Percentiles rank a stretch among this genome's conserved stretches.
Conservation (phyloP, 495 filamentous ascomycete species). For the Hypoxylon trugodes region DNA sequence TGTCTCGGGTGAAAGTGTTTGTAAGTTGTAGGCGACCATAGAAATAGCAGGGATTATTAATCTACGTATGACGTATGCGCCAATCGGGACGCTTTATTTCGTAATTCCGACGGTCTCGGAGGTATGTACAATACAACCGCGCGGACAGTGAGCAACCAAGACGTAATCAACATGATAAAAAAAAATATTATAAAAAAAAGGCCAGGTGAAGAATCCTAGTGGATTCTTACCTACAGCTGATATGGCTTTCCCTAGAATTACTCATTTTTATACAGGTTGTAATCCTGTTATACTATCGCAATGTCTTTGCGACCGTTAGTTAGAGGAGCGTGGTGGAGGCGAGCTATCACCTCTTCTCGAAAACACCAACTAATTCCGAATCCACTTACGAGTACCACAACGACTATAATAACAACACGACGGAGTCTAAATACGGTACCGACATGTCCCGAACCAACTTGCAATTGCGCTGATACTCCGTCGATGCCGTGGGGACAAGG, state of each 20-base stretch:
- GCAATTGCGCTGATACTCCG: conserved; percentile 72
- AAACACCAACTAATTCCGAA: not conserved
- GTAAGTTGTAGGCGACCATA: not conserved
- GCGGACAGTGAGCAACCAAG: not conserved
- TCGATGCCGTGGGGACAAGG: conserved; percentile 70
- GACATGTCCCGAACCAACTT: conserved; percentile 75
- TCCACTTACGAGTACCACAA: not conserved
- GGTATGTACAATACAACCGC: conserved; percentile 14
- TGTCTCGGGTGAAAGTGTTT: too few relatives aligned
- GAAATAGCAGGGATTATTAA: not conserved
- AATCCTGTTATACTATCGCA: conserved; percentile 10
- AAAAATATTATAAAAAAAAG: conserved; percentile 16
- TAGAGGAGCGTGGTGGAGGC: conserved; percentile 27
- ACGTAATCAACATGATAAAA: conserved; percentile 11
- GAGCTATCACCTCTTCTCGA: conserved; percentile 14
- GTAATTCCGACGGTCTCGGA: conserved; percentile 29
- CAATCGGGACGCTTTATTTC: not conserved
- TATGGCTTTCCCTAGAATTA: conserved; percentile 14
- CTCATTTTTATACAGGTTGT: conserved; percentile 14
- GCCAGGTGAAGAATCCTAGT: not conserved
- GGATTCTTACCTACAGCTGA: conserved; percentile 14
- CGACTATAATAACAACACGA: conserved; percentile 5
- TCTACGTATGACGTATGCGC: not conserved
- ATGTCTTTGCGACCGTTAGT: conserved; percentile 39
- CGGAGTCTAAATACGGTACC: conserved; percentile 60